These are phyloP conservation scores for Thermomyces lanuginosus DNA, from an alignment of 2,329 filamentous ascomycete genomes.

Conservation along the genomic window DNA sequence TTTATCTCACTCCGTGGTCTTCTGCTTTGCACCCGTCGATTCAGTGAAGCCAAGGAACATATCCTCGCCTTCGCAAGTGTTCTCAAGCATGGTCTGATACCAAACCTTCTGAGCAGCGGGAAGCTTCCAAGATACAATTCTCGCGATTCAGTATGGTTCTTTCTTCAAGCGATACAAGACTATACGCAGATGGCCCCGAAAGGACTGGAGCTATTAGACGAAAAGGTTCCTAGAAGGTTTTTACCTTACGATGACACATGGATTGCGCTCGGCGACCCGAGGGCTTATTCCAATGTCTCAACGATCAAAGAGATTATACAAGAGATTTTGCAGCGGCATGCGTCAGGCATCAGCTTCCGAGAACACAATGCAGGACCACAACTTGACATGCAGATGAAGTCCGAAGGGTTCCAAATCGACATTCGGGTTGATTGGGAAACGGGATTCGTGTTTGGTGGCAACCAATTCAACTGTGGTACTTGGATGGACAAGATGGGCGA, in stretches of 20 bases:
- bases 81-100: constrained; percentile 95
- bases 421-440: constrained; percentile 82
- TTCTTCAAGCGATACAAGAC: constrained; percentile 88
- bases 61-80: constrained; percentile 91
- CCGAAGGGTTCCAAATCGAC: constrained; percentile 81
- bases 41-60: constrained; percentile 77
- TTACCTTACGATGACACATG: constrained; percentile 90
- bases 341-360: constrained; percentile 74
- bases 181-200: constrained; percentile 69
- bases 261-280: constrained; percentile 65
- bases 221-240: constrained; percentile 69
- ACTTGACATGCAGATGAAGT: constrained; percentile 84
- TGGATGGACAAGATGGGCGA: constrained; percentile 99
- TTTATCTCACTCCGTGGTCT: constrained; percentile 90
- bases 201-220: constrained; percentile 55
- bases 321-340: constrained; percentile 83
- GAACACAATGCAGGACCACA: constrained; percentile 84
- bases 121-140: constrained; percentile 85
- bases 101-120: constrained; percentile 77
- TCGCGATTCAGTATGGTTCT: constrained; percentile 94
- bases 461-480: constrained; percentile 86
- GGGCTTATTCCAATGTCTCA: constrained; percentile 72
- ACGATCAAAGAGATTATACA: constrained; percentile 82
- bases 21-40: constrained; percentile 79
- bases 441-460: constrained; percentile 86